Conservation (phyloP, 441 rosid genomes). For the Bocquillonia castaneifolia region DNA sequence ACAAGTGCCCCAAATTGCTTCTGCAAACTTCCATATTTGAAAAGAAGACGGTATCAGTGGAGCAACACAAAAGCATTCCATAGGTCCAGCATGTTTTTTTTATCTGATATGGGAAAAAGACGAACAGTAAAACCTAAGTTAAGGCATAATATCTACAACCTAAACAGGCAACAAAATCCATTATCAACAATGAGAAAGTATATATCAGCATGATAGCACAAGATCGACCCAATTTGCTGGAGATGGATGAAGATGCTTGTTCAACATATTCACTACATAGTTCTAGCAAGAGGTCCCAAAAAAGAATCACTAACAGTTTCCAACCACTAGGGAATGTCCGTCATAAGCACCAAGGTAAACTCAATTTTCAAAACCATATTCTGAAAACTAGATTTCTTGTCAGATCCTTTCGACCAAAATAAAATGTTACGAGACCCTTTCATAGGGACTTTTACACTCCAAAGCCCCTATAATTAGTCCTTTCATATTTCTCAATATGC, state of each 20-base stretch:
- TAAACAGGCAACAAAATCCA: not conserved
- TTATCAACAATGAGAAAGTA: not conserved
- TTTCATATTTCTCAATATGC: not conserved
- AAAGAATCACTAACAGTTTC: not conserved
- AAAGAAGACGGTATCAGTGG: not conserved
- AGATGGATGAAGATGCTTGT: not conserved
- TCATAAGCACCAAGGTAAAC: too few species aligned
- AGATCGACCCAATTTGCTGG: not conserved
- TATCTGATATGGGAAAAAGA: constrained; percentile 2
- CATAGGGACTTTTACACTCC: not conserved
- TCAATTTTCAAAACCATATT: not conserved
- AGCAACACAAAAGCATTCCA: constrained; percentile 9
- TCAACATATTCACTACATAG: not conserved
- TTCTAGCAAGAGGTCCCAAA: not conserved
- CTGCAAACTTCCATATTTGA: constrained; percentile 8
- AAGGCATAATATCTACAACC: not conserved
- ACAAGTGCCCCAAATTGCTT: constrained; percentile 4
- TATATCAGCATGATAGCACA: not conserved
- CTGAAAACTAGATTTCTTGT: too few species aligned
- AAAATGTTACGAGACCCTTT: not conserved
- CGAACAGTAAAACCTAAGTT: not conserved
- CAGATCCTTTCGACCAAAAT: not conserved
- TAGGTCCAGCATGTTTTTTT: constrained; percentile 8
- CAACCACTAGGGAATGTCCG: too few species aligned
- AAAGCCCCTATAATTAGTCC: not conserved